Conservation (phyloP, 1,284 basidiomycete genomes). For the Cerioporus squamosus region DNA sequence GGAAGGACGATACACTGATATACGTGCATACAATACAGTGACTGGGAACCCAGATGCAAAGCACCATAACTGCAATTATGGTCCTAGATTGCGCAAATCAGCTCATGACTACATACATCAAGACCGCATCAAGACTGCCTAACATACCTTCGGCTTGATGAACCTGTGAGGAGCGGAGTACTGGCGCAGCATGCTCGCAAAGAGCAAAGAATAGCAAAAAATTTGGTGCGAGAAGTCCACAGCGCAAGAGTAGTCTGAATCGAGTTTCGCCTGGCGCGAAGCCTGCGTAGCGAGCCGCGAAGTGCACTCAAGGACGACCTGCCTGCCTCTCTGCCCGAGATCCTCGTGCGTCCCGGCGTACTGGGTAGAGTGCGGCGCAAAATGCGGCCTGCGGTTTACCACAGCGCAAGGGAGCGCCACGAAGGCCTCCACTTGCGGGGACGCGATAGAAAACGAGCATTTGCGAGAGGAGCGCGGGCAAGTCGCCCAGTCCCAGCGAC, state of each 20-base stretch:
- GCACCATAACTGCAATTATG: too few species aligned
- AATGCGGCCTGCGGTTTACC: not conserved
- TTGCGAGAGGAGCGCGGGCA: not conserved
- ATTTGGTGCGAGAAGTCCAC: not conserved
- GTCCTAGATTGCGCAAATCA: too few species aligned
- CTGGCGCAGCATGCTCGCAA: not conserved
- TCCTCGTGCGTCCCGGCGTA: not conserved
- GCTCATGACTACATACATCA: too few species aligned
- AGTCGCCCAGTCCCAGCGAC: constrained; percentile 13
- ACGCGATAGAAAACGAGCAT: not conserved
- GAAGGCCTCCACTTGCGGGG: not conserved
- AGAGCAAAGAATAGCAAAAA: constrained; percentile 3
- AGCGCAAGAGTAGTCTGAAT: constrained; percentile 18
- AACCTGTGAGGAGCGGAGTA: too few species aligned
- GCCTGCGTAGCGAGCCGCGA: constrained; percentile 11
- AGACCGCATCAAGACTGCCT: too few species aligned
- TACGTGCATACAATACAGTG: too few species aligned
- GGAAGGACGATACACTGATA: too few species aligned
- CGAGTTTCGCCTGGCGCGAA: constrained; percentile 10
- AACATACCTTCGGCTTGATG: too few species aligned
- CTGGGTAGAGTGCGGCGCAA: too few species aligned
- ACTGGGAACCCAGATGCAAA: too few species aligned
- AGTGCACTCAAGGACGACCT: constrained; percentile 8
- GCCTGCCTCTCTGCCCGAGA: not conserved
- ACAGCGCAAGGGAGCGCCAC: not conserved